Percentiles rank a stretch among this genome's conserved stretches.
Evolutionary conservation across 257 asterid species (phyloP).

Genomic region (Anisodus tanguticus): DNA sequence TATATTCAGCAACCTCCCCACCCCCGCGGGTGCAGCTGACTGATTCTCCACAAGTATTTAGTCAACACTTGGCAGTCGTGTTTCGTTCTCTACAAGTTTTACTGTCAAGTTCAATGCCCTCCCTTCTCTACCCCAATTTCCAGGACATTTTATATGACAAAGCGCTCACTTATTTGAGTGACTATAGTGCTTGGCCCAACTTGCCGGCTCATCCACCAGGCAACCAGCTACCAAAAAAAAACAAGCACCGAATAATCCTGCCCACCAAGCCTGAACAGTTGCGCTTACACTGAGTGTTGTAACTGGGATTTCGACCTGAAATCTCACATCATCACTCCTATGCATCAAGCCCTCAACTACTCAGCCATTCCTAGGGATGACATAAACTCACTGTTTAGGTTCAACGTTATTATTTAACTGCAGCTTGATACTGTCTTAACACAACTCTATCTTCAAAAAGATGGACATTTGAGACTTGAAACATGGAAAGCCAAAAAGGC

Average conservation of each 20-base stretch:
- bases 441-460: not conserved
- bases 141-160: not conserved
- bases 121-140: too few relatives aligned
- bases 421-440: not conserved
- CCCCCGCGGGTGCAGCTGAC: not conserved
- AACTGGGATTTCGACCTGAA: too few relatives aligned
- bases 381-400: constrained; percentile 8
- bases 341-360: too few relatives aligned
- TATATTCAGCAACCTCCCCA: not conserved
- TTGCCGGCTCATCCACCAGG: not conserved
- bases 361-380: not conserved
- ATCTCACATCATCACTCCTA: too few relatives aligned
- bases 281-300: not conserved
- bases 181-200: not conserved
- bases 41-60: constrained; percentile 3
- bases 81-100: too few relatives aligned
- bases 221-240: not conserved
- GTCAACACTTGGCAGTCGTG: not conserved
- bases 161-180: not conserved
- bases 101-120: too few relatives aligned
- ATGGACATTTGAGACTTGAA: not conserved
- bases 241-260: not conserved
- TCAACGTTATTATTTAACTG: not conserved
- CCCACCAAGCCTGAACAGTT: not conserved
- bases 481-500: constrained; percentile 4